Conservation (phyloP, 176 grass and related monocot genomes). For the Zoysia pacifica region DNA sequence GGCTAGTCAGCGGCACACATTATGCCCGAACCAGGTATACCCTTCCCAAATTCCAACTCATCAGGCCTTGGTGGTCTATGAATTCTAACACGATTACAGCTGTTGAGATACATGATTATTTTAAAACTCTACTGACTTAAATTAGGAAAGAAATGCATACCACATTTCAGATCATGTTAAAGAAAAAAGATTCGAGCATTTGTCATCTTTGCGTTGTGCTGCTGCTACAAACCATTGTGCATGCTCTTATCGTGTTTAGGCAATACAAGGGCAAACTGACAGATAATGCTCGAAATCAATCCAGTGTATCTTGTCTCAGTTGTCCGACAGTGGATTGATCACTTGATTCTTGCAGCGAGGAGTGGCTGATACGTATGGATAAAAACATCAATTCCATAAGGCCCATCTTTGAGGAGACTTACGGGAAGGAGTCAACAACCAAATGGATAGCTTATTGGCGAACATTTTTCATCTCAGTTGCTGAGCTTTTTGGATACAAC, state of each 20-base stretch:
- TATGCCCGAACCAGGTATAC: slow-evolving; percentile 87
- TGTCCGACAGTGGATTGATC: slow-evolving; percentile 3
- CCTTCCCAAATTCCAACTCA: neutral
- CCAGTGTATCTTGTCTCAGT: neutral
- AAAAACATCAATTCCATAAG: slow-evolving; percentile 54
- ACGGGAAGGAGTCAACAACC: slow-evolving; percentile 70
- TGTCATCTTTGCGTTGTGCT: slow-evolving; percentile 1
- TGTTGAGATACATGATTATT: neutral
- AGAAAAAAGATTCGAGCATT: neutral
- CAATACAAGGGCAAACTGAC: neutral
- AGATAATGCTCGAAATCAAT: slow-evolving; percentile 3
- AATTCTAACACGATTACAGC: neutral
- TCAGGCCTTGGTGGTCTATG: neutral
- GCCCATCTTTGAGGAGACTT: slow-evolving; percentile 87
- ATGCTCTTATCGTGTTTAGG: neutral
- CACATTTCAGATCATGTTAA: neutral
- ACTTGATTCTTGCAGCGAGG: slow-evolving; percentile 59
- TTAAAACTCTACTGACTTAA: neutral
- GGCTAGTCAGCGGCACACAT: slow-evolving; percentile 86
- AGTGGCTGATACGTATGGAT: slow-evolving; percentile 94
- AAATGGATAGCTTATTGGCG: slow-evolving; percentile 96
- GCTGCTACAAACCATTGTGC: neutral
- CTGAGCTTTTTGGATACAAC: slow-evolving; percentile 89
- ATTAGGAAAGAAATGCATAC: slow-evolving; percentile 12
- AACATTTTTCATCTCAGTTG: slow-evolving; percentile 89